Conservation (phyloP, 331 rosid genomes). For the Malus hybrid region DNA sequence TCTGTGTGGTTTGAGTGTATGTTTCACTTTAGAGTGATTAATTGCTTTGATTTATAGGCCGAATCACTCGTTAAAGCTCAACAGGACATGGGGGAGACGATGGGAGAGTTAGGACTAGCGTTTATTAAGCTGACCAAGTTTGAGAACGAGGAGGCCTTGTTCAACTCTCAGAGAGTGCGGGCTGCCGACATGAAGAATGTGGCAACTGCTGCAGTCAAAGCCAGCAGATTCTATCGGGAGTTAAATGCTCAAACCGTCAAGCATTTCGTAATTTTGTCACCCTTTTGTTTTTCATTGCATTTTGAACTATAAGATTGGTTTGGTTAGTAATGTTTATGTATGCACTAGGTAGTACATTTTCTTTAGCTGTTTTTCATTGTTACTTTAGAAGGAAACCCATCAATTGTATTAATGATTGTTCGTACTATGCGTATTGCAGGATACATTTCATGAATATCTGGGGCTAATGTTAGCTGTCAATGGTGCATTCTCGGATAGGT, state of each 20-base stretch:
- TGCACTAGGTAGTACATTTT: neutral
- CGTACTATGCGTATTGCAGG: slow-evolving; percentile 46
- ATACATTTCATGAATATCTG: slow-evolving; percentile 77
- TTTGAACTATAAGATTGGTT: neutral
- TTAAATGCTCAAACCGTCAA: slow-evolving; percentile 72
- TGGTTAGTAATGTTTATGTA: neutral
- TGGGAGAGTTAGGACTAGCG: slow-evolving; percentile 77
- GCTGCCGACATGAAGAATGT: slow-evolving; percentile 66
- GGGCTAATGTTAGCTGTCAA: slow-evolving; percentile 71
- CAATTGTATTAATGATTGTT: slow-evolving; percentile 2
- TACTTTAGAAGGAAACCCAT: neutral
- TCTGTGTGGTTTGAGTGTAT: neutral
- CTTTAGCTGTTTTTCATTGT: neutral
- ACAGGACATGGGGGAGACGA: slow-evolving; percentile 81
- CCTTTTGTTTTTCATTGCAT: neutral
- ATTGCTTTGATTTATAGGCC: slow-evolving; percentile 34
- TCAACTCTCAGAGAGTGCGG: slow-evolving; percentile 50
- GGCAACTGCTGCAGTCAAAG: slow-evolving; percentile 83
- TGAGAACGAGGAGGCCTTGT: slow-evolving; percentile 64
- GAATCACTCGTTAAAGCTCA: slow-evolving; percentile 78
- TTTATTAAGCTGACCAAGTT: slow-evolving; percentile 68
- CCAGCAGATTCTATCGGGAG: slow-evolving; percentile 74
- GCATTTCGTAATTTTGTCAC: slow-evolving; percentile 51
- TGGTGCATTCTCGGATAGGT: slow-evolving; percentile 66
- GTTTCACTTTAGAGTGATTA: neutral